Conservation (phyloP, 371 early-diverging fungal genomes). For the Mortierella sp. region DNA sequence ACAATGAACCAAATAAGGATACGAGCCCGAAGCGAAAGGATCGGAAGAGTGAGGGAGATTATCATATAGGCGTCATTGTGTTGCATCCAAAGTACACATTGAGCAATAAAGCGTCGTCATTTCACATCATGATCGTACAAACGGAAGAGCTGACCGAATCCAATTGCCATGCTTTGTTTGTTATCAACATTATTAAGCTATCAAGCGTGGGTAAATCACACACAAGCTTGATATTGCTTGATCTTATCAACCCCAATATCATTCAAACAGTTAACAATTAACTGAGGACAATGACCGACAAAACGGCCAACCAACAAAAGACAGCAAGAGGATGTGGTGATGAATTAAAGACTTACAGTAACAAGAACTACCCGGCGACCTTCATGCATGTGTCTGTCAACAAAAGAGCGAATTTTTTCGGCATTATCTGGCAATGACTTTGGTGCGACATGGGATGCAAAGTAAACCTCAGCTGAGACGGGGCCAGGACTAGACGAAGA, state of each 20-base stretch:
- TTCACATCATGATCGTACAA: conserved; percentile 21
- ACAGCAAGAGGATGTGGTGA: neutral
- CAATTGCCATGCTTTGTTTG: conserved; percentile 3
- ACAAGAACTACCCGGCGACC: conserved; percentile 83
- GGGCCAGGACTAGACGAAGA: conserved; percentile 47
- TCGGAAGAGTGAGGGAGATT: neutral
- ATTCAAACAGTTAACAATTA: neutral
- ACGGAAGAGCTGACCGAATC: conserved; percentile 17
- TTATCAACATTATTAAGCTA: neutral
- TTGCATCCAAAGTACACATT: neutral
- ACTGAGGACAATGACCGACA: too few species aligned
- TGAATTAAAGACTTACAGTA: conserved; percentile 67
- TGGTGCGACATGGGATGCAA: conserved; percentile 82
- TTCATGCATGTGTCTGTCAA: conserved; percentile 69
- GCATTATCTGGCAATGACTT: conserved; percentile 75
- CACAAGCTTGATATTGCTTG: neutral
- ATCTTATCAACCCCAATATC: neutral
- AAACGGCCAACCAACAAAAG: neutral
- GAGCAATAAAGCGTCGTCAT: conserved; percentile 11
- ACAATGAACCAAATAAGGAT: conserved; percentile 2
- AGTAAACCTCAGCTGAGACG: conserved; percentile 69
- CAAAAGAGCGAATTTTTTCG: conserved; percentile 74
- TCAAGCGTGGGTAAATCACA: neutral
- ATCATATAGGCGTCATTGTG: neutral
- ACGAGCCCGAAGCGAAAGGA: conserved; percentile 17